Conservation (phyloP, 805 yeast species). For the Candida michaelii region DNA sequence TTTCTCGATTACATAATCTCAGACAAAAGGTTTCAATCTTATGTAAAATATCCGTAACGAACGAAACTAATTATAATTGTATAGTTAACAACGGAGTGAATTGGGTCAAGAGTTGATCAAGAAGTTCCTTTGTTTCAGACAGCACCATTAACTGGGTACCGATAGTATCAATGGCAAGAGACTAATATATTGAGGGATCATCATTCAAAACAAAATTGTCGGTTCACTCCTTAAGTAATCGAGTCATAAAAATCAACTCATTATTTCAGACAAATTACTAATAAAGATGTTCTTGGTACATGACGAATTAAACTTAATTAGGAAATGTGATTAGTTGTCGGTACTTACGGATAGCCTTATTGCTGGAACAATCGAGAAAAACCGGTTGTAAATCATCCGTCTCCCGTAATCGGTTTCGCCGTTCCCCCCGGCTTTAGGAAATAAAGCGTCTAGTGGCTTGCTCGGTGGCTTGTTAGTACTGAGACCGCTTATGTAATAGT, state of each 20-base stretch:
- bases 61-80: background rate
- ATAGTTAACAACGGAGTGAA: background rate
- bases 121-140: no score
- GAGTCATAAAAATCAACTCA: background rate
- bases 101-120: no score
- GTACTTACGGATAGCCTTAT: background rate
- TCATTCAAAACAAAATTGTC: no score
- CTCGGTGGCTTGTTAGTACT: background rate
- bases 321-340: conserved; percentile 5
- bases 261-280: background rate
- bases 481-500: background rate
- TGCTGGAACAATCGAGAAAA: background rate
- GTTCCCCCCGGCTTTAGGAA: background rate
- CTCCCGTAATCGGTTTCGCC: background rate
- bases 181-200: no score
- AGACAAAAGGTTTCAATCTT: background rate
- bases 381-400: background rate
- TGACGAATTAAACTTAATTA: background rate
- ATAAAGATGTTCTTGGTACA: background rate
- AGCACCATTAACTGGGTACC: no score
- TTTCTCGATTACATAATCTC: background rate
- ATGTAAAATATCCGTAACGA: background rate
- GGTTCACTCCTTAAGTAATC: no score
- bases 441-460: background rate
- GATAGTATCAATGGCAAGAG: no score